Conservation (phyloP, 306 rosid genomes). For the Quercus ilex region DNA sequence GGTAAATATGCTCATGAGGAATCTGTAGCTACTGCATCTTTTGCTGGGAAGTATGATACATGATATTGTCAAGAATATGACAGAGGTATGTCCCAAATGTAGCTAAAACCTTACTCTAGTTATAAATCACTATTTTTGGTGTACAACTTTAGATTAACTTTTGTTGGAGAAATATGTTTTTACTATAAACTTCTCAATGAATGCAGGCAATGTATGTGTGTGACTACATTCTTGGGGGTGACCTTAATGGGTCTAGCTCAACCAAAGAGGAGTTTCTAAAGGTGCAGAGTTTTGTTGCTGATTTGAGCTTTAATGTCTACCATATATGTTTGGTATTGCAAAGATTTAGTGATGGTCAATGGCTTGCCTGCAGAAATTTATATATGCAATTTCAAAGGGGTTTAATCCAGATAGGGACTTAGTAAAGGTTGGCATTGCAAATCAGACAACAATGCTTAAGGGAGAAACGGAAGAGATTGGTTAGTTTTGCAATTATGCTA, state of each 20-base stretch:
- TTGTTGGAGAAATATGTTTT: neutral
- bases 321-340: slow-evolving; percentile 35
- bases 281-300: slow-evolving; percentile 36
- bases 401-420: slow-evolving; percentile 82
- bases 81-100: slow-evolving; percentile 52
- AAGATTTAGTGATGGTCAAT: slow-evolving; percentile 9
- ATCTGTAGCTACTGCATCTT: slow-evolving; percentile 92
- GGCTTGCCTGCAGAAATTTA: slow-evolving; percentile 65
- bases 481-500: slow-evolving; percentile 29
- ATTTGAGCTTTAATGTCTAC: neutral
- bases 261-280: slow-evolving; percentile 76
- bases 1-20: slow-evolving; percentile 95
- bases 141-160: neutral
- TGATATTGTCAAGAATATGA: slow-evolving; percentile 79
- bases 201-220: slow-evolving; percentile 82
- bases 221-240: slow-evolving; percentile 85
- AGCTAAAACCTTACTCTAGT: neutral
- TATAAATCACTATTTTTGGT: neutral
- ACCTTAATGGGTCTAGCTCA: slow-evolving; percentile 84
- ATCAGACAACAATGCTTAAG: slow-evolving; percentile 98
- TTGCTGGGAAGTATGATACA: slow-evolving; percentile 83
- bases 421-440: slow-evolving; percentile 70
- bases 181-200: slow-evolving; percentile 6
- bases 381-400: slow-evolving; percentile 69
- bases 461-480: slow-evolving; percentile 98